Evolutionary conservation across 1,139 yeast species (phyloP).

Genomic region (Blastobotrys aristatus): DNA sequence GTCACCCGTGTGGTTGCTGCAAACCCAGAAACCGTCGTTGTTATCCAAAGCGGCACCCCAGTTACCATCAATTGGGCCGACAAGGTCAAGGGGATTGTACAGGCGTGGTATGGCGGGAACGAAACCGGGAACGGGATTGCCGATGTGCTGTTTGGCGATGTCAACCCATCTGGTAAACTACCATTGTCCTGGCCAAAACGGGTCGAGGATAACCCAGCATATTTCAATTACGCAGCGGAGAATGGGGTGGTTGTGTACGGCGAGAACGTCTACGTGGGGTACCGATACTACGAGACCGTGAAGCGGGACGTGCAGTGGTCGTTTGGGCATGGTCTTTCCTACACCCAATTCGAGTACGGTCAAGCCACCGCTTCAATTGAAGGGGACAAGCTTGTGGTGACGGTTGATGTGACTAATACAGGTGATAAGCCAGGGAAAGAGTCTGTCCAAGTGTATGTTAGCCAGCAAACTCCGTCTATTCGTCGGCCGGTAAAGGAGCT

Average conservation of each 20-base stretch:
- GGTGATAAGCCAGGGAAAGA: constrained; percentile 44
- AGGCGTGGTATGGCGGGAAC: constrained; percentile 48
- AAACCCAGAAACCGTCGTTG: constrained; percentile 49
- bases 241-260: constrained; percentile 54
- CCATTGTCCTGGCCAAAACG: constrained; percentile 54
- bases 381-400: constrained; percentile 36
- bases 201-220: constrained; percentile 47
- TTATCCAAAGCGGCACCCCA: constrained; percentile 60
- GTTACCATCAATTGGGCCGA: constrained; percentile 55
- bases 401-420: constrained; percentile 42
- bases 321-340: constrained; percentile 59
- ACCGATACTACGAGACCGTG: constrained; percentile 52
- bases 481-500: constrained; percentile 54
- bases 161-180: constrained; percentile 58
- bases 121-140: constrained; percentile 51
- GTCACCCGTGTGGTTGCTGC: constrained; percentile 44
- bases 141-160: constrained; percentile 57
- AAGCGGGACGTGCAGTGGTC: constrained; percentile 48
- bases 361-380: constrained; percentile 13
- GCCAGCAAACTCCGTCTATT: constrained; percentile 39
- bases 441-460: constrained; percentile 45
- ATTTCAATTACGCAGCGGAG: constrained; percentile 40
- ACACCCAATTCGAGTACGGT: constrained; percentile 43
- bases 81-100: constrained; percentile 45
- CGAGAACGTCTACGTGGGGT: constrained; percentile 55